phyloP scores from a whole-genome alignment of 2,329 filamentous ascomycete genomes.

The Ophiognomonia clavigignenti-juglandacearum region DNA sequence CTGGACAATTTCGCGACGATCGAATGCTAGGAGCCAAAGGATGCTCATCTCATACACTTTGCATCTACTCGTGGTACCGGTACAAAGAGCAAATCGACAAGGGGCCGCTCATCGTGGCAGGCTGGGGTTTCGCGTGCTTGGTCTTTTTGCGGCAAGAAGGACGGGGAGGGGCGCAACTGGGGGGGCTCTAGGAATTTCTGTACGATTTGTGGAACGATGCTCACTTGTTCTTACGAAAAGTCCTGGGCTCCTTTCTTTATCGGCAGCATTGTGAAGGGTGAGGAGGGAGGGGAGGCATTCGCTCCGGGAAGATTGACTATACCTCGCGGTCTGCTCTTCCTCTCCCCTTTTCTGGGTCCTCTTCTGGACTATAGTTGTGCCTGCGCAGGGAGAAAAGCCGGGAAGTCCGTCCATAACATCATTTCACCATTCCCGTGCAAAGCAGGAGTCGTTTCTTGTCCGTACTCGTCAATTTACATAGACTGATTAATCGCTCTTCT shows the following conservation, averaged over 20 bases:
- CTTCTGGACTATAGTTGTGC: slow-evolving; percentile 8
- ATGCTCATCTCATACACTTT: slow-evolving; percentile 37
- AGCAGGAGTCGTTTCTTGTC: slow-evolving; percentile 15
- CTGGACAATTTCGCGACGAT: slow-evolving; percentile 49
- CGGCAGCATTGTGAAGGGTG: slow-evolving; percentile 12
- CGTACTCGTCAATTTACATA: slow-evolving; percentile 15
- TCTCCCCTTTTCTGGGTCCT: slow-evolving; percentile 10
- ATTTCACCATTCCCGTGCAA: slow-evolving; percentile 12
- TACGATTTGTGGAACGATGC: slow-evolving; percentile 31
- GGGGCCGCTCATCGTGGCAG: slow-evolving; percentile 22
- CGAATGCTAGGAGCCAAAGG: slow-evolving; percentile 36
- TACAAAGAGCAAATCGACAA: slow-evolving; percentile 19
- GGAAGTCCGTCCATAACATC: slow-evolving; percentile 13
- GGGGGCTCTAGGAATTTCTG: slow-evolving; percentile 28
- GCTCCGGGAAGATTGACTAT: slow-evolving; percentile 6
- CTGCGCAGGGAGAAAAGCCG: slow-evolving; percentile 9
- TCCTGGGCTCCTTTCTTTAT: slow-evolving; percentile 13
- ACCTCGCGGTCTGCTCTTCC: slow-evolving; percentile 6
- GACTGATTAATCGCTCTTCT: slow-evolving; percentile 15
- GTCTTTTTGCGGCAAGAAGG: slow-evolving; percentile 19
- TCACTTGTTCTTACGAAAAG: slow-evolving; percentile 14
- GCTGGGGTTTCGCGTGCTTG: slow-evolving; percentile 23
- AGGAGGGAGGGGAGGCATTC: slow-evolving; percentile 6
- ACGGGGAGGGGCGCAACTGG: slow-evolving; percentile 28
- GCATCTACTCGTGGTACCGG: slow-evolving; percentile 27